A percentile compares a stretch with the other conserved stretches of the same genome.
Evolutionary conservation across 345 rosid genomes (phyloP).

Genomic region (Rhizophora apiculata): DNA sequence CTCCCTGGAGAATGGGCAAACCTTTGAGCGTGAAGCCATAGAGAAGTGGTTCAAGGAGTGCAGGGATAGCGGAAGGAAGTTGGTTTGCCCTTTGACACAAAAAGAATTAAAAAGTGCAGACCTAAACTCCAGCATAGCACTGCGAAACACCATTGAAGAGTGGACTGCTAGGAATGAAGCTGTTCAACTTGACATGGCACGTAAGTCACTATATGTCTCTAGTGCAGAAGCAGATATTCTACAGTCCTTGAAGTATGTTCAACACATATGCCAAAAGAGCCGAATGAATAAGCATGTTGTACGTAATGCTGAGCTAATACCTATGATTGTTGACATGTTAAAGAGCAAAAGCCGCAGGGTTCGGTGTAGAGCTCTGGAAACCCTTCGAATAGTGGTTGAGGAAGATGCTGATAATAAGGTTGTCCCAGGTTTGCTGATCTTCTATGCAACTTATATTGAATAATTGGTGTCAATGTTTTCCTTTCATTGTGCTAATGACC

Average conservation of each 20-base stretch:
- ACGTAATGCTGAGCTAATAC: conserved; percentile 63
- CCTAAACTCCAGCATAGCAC: conserved; percentile 73
- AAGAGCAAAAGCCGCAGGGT: conserved; percentile 73
- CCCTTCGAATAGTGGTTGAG: conserved; percentile 69
- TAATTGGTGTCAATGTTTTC: conserved; percentile 4
- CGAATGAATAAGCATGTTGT: conserved; percentile 50
- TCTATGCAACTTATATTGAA: conserved; percentile 11
- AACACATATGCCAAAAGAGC: conserved; percentile 53
- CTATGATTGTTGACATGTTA: conserved; percentile 71
- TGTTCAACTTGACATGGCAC: conserved; percentile 80
- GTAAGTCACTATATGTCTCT: conserved; percentile 51
- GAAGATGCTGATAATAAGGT: conserved; percentile 90
- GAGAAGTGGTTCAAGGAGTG: conserved; percentile 89
- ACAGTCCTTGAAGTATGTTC: conserved; percentile 53
- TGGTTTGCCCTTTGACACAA: conserved; percentile 74
- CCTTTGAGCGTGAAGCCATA: conserved; percentile 87
- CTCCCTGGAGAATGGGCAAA: conserved; percentile 77
- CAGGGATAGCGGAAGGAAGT: conserved; percentile 49
- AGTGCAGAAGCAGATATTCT: conserved; percentile 68
- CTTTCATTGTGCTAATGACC: conserved; percentile 9
- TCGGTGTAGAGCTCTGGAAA: conserved; percentile 67
- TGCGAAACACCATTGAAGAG: conserved; percentile 84
- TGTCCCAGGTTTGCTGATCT: conserved; percentile 19
- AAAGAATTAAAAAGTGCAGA: conserved; percentile 58
- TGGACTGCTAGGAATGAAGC: conserved; percentile 93